Evolutionary conservation across 495 filamentous ascomycete species (phyloP), one percentile per base, ranked within the genome.

Genomic region (Talaromyces trachyspermus): DNA sequence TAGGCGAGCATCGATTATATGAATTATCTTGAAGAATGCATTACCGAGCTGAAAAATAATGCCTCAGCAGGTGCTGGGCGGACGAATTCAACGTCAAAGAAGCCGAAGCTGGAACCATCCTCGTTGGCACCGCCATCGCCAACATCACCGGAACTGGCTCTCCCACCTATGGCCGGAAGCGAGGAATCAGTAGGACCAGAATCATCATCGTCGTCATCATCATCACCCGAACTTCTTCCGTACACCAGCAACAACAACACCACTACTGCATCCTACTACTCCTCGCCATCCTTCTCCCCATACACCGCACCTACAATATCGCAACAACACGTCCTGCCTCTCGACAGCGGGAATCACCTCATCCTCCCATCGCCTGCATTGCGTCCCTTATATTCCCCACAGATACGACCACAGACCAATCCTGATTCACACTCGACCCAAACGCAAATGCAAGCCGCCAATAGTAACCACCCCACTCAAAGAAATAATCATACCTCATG

Each of bases 1-100:
- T 45, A 95, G 90, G 86, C 92, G 15, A 94, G 88, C 52, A 97
- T 98, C 55, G 92, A 97, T 54, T 97, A 98, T 58, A 81, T 96
- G 48, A 86, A 86, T 49, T 98, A 98, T 56, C 79, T 98, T 2
- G 87, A 98, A 58, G 79, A 85, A 61, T 97, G 92, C 60, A 83
- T 97, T 18, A 61, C 74, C 11, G 85, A 92, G 52, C 69, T 97
- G 25, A 90, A 95, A 57, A 80, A 72, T 23, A 42, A 42, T 6
- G 79, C 73, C 43, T 20, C 41, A 49, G 5, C 25, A n/a, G 64
- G 58, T 14, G 39, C 39, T 12, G 39, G 39, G 15, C 39, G 22
- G 0, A 42, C 39, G 26, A 24, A n/a, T 23, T 42, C 39, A n/a
- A 23, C 26, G 12, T 42, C 39, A 20, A 42, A 42, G 17, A 42